Evolutionary conservation across 805 yeast species (phyloP), one percentile per base, ranked within the genome.

Genomic region (Sporopachydermia quercuum): DNA sequence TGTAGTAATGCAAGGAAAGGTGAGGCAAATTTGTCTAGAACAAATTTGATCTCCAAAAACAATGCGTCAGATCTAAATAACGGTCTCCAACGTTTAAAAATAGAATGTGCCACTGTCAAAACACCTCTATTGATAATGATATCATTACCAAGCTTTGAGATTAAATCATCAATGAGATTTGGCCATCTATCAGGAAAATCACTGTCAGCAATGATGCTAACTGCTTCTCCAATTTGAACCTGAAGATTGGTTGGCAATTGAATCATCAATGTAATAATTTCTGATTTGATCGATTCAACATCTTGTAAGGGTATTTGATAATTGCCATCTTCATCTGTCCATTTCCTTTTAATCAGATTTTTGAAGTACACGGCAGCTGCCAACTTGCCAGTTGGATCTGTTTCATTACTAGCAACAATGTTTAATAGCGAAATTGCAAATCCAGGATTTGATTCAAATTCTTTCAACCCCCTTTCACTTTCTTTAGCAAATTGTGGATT

Each of bases 71-170:
- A 80, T 49, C 96, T 71, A 55, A 84, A 85, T 41, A 89, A 65
- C 1, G 96, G 95, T 53, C 98, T 72, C 99, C 99, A 91, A 60
- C 94, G 76, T 57, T 81, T 85, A 63, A 89, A 93, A 44, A 91
- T 89, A 1, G 96, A 83, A 57, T 91, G 98, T 3, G 96, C 93
- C 15, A 93, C 97, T 5, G 76, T 70, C 42, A 93, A 63, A 3
- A 93, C 87, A 40, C 96, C 94, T 49, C 78, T 81, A 56, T 86
- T 85, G 39, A 75, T 70, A 11, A 68, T 65, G 68, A 81, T 73
- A 52, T 84, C 85, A n/a, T 68, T 69, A 2, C 78, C 70, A 37
- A 91, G 64, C 52, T 76, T 77, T 1, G 65, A 51, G 0, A 86
- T 83, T 44, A 91, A 66, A 41, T 78, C 80, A 48, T 80, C 84